phyloP scores from a whole-genome alignment of 371 early-diverging fungal species.

The Mucor ambiguus region DNA sequence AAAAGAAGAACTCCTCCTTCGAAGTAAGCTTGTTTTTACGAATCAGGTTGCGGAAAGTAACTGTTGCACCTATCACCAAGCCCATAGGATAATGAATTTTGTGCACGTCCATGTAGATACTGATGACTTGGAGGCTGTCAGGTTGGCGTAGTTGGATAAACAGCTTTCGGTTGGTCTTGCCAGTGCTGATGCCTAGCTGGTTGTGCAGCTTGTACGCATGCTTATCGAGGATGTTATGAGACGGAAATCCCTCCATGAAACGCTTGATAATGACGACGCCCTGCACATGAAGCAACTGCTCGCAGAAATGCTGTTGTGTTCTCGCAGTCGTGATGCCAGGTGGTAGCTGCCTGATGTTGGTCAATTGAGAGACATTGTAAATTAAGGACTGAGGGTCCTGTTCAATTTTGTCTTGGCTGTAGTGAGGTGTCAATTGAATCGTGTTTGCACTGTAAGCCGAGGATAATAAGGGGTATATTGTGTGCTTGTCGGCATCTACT shows the following conservation, averaged over 20 bases:
- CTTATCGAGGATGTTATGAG: too few relatives aligned
- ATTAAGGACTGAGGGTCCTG: background rate
- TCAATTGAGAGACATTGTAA: background rate
- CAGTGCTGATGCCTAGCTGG: constrained; percentile 24
- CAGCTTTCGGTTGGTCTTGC: constrained; percentile 23
- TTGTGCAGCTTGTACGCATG: background rate
- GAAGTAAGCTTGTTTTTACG: constrained; percentile 5
- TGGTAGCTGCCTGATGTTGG: background rate
- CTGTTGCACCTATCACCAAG: constrained; percentile 26
- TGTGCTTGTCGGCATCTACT: background rate
- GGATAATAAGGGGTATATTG: background rate
- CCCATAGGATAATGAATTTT: constrained; percentile 30
- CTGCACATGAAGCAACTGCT: constrained; percentile 15
- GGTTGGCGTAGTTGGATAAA: constrained; percentile 33
- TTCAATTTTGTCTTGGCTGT: background rate
- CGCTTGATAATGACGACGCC: constrained; percentile 30
- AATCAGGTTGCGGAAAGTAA: constrained; percentile 24
- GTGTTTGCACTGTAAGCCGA: background rate
- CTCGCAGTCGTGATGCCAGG: background rate
- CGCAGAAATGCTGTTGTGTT: background rate
- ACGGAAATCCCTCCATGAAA: constrained; percentile 14
- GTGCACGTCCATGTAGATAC: constrained; percentile 29
- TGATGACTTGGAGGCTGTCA: constrained; percentile 27
- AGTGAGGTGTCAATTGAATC: background rate
- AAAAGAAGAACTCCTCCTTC: constrained; percentile 2